Conservation (phyloP, 148 eudicot species). For the Silene uniflora region DNA sequence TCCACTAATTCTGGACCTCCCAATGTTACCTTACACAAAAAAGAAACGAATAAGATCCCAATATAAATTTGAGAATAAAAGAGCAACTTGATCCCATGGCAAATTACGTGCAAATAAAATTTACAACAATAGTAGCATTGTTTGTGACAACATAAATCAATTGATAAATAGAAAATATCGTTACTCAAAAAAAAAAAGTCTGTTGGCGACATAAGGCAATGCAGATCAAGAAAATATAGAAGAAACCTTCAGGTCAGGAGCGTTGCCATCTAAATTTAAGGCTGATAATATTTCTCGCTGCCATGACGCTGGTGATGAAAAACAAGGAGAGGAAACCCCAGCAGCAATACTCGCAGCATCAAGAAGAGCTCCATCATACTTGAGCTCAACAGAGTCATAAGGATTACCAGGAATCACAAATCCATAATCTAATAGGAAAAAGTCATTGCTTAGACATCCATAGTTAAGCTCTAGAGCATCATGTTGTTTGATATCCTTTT, state of each 20-base stretch:
- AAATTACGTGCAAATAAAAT: constrained; percentile 3
- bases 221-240: constrained; percentile 9
- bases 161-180: neutral
- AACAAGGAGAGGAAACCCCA: constrained; percentile 68
- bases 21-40: constrained; percentile 53
- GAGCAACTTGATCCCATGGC: neutral
- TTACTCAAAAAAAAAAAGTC: neutral
- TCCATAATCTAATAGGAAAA: constrained; percentile 90
- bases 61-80: neutral
- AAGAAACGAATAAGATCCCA: neutral
- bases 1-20: constrained; percentile 82
- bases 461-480: constrained; percentile 73
- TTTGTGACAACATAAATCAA: neutral
- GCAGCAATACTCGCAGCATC: constrained; percentile 93
- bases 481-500: constrained; percentile 51
- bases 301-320: constrained; percentile 86
- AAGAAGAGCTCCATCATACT: constrained; percentile 75
- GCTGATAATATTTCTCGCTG: constrained; percentile 55
- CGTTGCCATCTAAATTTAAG: constrained; percentile 58
- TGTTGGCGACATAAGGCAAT: constrained; percentile 3
- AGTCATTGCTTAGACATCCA: constrained; percentile 77
- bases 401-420: constrained; percentile 76
- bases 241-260: constrained; percentile 65
- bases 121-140: neutral
- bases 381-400: constrained; percentile 77